Percentiles rank a stretch among this genome's conserved stretches.
Conservation (phyloP, 164 flowering plant genomes). For the Aristolochia fimbriata region DNA sequence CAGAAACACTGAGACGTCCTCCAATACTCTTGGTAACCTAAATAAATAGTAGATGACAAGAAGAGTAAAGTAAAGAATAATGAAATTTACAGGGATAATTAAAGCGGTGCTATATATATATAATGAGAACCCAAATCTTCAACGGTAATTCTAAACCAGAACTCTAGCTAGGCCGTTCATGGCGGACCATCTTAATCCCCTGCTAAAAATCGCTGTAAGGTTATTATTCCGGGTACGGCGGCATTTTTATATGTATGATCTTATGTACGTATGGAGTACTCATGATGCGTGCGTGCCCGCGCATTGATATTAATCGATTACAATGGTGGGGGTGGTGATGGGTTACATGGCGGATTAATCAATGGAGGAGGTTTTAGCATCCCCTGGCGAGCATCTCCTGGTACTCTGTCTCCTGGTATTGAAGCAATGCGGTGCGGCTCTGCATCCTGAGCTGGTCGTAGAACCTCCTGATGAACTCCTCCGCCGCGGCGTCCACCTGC, state of each 20-base stretch:
- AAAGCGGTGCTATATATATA: too few relatives aligned
- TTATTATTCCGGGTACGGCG: too few relatives aligned
- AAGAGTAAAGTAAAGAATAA: too few relatives aligned
- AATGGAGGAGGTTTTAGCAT: neutral
- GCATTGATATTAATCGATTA: neutral
- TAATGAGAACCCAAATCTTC: too few relatives aligned
- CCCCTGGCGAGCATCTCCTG: constrained; percentile 22
- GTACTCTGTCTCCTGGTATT: constrained; percentile 21
- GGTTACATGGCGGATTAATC: too few relatives aligned
- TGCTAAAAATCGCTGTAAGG: neutral
- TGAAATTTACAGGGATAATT: too few relatives aligned
- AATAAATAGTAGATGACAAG: too few relatives aligned
- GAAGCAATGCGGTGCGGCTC: constrained; percentile 29
- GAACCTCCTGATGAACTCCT: constrained; percentile 46
- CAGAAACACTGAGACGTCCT: too few relatives aligned
- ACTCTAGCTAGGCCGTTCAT: too few relatives aligned
- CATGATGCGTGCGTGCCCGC: too few relatives aligned
- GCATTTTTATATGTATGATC: neutral
- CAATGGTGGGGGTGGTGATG: neutral
- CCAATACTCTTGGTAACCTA: too few relatives aligned
- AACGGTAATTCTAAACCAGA: too few relatives aligned
- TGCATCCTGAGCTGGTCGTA: constrained; percentile 44
- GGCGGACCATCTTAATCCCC: constrained; percentile 7
- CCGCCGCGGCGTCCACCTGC: constrained; percentile 40
- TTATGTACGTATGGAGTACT: neutral